phyloP scores from a whole-genome alignment of 2,329 filamentous ascomycete genomes.

The Botryotinia calthae region DNA sequence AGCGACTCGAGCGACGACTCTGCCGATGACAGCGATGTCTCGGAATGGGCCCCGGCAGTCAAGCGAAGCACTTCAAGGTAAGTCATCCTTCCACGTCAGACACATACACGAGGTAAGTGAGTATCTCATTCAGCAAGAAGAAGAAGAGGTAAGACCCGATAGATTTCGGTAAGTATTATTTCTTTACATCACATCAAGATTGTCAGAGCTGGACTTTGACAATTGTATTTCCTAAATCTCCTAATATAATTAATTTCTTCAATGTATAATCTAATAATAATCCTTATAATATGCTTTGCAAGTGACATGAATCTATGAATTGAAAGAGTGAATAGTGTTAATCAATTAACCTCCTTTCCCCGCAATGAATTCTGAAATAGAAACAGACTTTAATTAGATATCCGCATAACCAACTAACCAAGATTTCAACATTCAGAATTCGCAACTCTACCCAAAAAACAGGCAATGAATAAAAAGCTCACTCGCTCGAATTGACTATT shows the following conservation, averaged over 20 bases:
- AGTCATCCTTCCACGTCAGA: not conserved
- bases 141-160: not conserved
- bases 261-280: conserved; percentile 3
- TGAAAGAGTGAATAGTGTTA: no score
- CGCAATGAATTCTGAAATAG: not conserved
- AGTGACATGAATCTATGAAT: not conserved
- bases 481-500: not conserved
- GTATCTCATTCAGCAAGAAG: not conserved
- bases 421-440: not conserved
- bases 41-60: not conserved
- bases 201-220: conserved; percentile 1
- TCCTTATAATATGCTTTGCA: not conserved
- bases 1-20: not conserved
- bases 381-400: not conserved
- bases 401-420: not conserved
- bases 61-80: not conserved
- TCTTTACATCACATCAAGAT: not conserved
- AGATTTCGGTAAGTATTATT: not conserved
- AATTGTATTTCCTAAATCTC: not conserved
- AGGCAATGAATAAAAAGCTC: not conserved
- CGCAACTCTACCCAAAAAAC: not conserved
- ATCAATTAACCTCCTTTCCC: not conserved
- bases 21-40: not conserved
- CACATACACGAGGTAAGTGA: not conserved
- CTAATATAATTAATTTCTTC: not conserved